Base-by-base conservation (phyloP, 2,329 filamentous ascomycete species). In the Huntiella abstrusa region DNA sequence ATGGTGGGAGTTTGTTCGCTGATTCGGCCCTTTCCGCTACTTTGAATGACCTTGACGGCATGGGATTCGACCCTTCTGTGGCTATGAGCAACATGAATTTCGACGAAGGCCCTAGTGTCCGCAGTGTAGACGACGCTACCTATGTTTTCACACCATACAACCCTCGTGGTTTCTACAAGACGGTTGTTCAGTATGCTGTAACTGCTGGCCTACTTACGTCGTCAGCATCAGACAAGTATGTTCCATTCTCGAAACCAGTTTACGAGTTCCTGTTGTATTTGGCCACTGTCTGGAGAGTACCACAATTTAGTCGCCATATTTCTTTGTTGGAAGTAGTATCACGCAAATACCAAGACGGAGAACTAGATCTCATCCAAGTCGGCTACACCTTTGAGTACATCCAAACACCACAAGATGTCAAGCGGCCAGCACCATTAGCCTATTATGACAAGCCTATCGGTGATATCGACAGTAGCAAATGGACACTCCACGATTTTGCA, bases 101-200 rank as follows among this genome's bases (percentile, higher is more conserved):
- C 28, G 70, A 70, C 17, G 68, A 68, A 22, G 59, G 58, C n/a
- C 58, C 64, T 52, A 67, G 66, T 51, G 70, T 71, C 49, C 64
- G 69, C 46, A 58, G 65, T 32, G 68, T 76, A 11, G 75, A 78
- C 52, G 72, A 80, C 54, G 65, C 77, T 41, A 71, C 78, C 43
- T 96, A 88, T 59, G 91, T 82, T 1, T 98, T 88, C 58, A 92
- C 94, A 49, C 91, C 91, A 32, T 68, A 80, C 33, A 84, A 95
- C 53, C 74, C 88, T 28, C 75, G 87, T 54, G 71, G 76, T 6
- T 87, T 82, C 58, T 94, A 93, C 63, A 82, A 83, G 57, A 77
- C 80, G 47, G 80, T 95, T 51, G 64, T 94, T 45, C 77, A 80
- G 54, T 79, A 86, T 58, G 80, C 83, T 32, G 69, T 94, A 60